Conservation (phyloP, 1,284 basidiomycete genomes). For the Ceratobasidium sp. region DNA sequence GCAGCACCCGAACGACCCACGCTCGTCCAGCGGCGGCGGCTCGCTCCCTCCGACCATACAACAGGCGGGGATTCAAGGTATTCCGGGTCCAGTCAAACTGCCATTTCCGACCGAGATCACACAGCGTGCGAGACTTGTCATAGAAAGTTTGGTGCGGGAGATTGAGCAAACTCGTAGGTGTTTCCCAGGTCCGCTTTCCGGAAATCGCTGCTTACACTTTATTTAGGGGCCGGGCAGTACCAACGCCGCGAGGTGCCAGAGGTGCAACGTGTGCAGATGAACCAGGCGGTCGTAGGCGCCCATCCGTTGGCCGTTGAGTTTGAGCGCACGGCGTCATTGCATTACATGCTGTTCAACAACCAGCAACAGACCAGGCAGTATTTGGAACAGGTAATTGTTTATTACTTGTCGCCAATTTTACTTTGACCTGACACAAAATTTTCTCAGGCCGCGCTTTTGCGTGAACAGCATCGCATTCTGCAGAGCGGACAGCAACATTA, state of each 20-base stretch:
- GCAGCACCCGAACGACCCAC: conserved; percentile 19
- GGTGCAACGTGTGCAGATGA: conserved; percentile 34
- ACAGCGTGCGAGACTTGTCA: conserved; percentile 22
- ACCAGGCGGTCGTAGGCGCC: conserved; percentile 10
- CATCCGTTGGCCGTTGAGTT: conserved; percentile 31
- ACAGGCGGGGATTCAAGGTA: background rate
- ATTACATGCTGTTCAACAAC: conserved; percentile 30
- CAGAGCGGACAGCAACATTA: conserved; percentile 30
- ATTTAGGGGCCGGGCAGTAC: conserved; percentile 5
- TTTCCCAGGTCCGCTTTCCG: background rate
- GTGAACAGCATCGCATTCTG: conserved; percentile 37
- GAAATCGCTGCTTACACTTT: background rate
- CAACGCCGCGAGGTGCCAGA: conserved; percentile 26
- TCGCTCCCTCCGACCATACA: conserved; percentile 28
- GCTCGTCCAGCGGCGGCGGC: conserved; percentile 31
- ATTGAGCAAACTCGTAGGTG: conserved; percentile 33
- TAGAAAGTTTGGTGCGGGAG: conserved; percentile 24
- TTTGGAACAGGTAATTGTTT: conserved; percentile 34
- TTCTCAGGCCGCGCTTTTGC: conserved; percentile 33
- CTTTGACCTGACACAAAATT: conserved; percentile 20
- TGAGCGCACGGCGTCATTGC: conserved; percentile 30
- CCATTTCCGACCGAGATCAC: conserved; percentile 16
- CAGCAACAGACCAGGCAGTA: conserved; percentile 15
- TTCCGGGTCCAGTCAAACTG: conserved; percentile 6
- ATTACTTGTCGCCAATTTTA: conserved; percentile 1